Base-by-base conservation (phyloP, 2,329 filamentous ascomycete species). In the Colletotrichum shisoi region DNA sequence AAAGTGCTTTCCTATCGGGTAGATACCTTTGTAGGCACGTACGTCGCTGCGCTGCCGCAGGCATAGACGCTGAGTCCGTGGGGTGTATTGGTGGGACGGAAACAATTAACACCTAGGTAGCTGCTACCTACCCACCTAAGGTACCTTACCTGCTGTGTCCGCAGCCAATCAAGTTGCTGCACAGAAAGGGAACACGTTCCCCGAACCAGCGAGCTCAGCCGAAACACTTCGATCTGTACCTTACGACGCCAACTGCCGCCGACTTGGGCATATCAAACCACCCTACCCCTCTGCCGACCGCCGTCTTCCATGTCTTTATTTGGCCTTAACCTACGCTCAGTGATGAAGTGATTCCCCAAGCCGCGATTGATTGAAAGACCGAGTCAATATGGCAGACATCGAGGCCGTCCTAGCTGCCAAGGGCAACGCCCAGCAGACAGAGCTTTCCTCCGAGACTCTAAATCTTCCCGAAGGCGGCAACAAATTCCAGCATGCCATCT, bases 401-500 rank as follows among this genome's bases (percentile, higher is more conserved):
- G 69, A 69, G 56, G 62, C 69, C 40, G 53, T 69, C 51, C 57
- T 64, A 40, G 68, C 69, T 24, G 69, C 69, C 40, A 63, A 68
- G 19, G 61, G 61, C 61, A 65, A 44, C 49, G 54, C 49, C 17
- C 65, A 48, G n/a, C 62, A 59, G n/a, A 8, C 54, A 34, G 56
- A 65, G 19, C 48, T 39, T 56, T 48, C 61, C 24, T 42, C 45
- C 3, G 45, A 59, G 15, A 44, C 40, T 45, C 24, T 42, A 45
- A 57, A 52, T n/a, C 27, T 56, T 21, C 74, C 76, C 17, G 86
- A 89, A 56, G 86, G 86, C 42, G 89, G 90, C 72, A 98, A 96
- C 82, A 97, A 97, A 79, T 99, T 99, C 77, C 95, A 99, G 78
- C 91, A 90, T 76, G 95, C 95, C 63, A 96, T 99, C 73, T 92